Conservation (phyloP, 78 protist genomes). For the Dictyostelium capitatum region DNA sequence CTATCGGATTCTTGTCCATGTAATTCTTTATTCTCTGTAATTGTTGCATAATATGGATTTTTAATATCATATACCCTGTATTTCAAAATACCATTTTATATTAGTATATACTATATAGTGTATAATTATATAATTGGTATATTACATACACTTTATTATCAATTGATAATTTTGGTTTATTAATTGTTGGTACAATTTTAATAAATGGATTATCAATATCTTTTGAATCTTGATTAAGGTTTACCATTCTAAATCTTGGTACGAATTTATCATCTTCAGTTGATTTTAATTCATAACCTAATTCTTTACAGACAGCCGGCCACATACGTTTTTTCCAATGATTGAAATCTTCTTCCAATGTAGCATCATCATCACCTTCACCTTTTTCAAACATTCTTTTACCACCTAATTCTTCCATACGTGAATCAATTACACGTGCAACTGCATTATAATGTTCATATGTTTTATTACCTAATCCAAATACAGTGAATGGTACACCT, state of each 20-base stretch:
- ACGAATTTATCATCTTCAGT: conserved; percentile 57
- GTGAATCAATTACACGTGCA: conserved; percentile 83
- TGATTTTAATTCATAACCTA: conserved; percentile 49
- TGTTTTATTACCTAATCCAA: conserved; percentile 96
- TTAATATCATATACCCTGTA: conserved; percentile 77
- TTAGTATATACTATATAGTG: too few relatives aligned
- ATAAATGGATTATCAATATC: conserved; percentile 34
- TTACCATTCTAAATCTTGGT: conserved; percentile 73
- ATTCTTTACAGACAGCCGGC: conserved; percentile 62
- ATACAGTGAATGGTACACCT: conserved; percentile 82
- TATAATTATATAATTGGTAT: not conserved
- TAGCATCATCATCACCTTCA: conserved; percentile 95
- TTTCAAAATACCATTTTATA: too few relatives aligned
- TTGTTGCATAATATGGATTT: conserved; percentile 83
- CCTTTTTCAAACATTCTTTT: conserved; percentile 83
- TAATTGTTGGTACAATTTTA: conserved; percentile 18
- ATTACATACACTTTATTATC: conserved; percentile 35
- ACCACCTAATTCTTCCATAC: conserved; percentile 90
- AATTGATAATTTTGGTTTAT: conserved; percentile 54
- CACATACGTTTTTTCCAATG: conserved; percentile 89
- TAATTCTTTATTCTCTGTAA: conserved; percentile 86
- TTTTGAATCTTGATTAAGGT: not conserved
- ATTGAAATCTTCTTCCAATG: conserved; percentile 92
- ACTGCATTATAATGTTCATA: conserved; percentile 93
- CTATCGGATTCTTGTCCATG: conserved; percentile 69